Conservation (phyloP, 495 filamentous ascomycete genomes). For the Mycothermus thermophilus region DNA sequence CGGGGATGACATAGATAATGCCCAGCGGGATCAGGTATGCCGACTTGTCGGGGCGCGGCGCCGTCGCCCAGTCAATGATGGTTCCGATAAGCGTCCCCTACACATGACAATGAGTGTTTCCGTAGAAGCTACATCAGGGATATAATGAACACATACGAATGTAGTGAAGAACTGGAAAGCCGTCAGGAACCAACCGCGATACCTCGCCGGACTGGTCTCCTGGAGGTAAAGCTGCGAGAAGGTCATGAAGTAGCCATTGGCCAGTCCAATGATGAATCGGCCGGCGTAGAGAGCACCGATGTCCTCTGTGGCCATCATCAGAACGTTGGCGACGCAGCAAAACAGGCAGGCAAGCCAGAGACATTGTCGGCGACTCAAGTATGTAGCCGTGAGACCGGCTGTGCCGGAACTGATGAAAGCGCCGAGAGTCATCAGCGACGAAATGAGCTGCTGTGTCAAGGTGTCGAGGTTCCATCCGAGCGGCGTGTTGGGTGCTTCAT, state of each 20-base stretch:
- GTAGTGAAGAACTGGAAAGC: conserved; percentile 30
- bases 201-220: conserved; percentile 38
- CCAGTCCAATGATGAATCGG: conserved; percentile 41
- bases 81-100: conserved; percentile 43
- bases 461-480: conserved; percentile 43
- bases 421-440: conserved; percentile 46
- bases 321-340: conserved; percentile 35
- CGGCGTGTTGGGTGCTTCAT: conserved; percentile 25
- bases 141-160: conserved; percentile 12
- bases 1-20: conserved; percentile 43
- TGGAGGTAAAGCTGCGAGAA: conserved; percentile 45
- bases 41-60: conserved; percentile 28
- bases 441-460: conserved; percentile 41
- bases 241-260: conserved; percentile 45
- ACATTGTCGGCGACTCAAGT: conserved; percentile 32
- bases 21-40: conserved; percentile 47
- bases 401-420: conserved; percentile 43
- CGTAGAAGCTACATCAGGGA: neutral
- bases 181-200: conserved; percentile 35
- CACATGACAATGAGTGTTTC: neutral
- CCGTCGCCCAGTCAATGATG: conserved; percentile 48
- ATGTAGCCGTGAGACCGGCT: conserved; percentile 37
- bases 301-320: conserved; percentile 43
- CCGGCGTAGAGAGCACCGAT: conserved; percentile 43
- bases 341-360: conserved; percentile 37